These are phyloP conservation scores for Lachnellula hyalina DNA, from an alignment of 2,329 filamentous ascomycete genomes.

Conservation along the genomic window DNA sequence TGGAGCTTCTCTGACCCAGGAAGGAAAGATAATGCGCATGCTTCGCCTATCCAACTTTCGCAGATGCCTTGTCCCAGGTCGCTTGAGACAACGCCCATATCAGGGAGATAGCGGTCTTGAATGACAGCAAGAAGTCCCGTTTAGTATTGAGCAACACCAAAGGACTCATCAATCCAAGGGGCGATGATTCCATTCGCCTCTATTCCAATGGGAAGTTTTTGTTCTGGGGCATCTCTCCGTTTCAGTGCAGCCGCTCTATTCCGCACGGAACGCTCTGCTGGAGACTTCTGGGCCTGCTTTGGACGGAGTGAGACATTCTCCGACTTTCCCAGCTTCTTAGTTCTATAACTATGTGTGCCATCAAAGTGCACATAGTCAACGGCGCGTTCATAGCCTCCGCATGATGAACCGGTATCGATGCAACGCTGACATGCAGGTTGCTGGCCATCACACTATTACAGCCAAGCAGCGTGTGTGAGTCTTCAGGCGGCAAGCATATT, in stretches of 20 bases:
- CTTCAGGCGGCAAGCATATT: neutral
- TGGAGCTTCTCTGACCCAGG: conserved; percentile 5
- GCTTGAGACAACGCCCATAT: neutral
- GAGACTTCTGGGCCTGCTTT: neutral
- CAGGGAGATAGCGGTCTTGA: conserved; percentile 8
- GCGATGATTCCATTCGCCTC: neutral
- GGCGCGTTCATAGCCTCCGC: conserved; percentile 4
- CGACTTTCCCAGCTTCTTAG: too few species aligned
- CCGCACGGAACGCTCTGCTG: neutral
- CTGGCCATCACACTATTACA: conserved; percentile 10
- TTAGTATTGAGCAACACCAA: conserved; percentile 7
- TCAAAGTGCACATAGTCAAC: conserved; percentile 1
- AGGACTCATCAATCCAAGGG: neutral
- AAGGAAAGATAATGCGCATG: conserved; percentile 2
- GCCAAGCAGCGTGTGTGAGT: neutral
- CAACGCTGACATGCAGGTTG: conserved; percentile 10
- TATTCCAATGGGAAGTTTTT: too few species aligned
- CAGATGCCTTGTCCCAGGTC: neutral
- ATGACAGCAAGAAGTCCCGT: conserved; percentile 5
- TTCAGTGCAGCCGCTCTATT: neutral
- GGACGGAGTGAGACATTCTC: neutral
- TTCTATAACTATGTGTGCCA: neutral
- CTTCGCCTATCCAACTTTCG: conserved; percentile 3
- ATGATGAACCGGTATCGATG: conserved; percentile 2
- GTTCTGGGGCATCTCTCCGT: neutral